Base-by-base conservation (phyloP, 768 basidiomycete genomes). In the Dentipellis sp. region DNA sequence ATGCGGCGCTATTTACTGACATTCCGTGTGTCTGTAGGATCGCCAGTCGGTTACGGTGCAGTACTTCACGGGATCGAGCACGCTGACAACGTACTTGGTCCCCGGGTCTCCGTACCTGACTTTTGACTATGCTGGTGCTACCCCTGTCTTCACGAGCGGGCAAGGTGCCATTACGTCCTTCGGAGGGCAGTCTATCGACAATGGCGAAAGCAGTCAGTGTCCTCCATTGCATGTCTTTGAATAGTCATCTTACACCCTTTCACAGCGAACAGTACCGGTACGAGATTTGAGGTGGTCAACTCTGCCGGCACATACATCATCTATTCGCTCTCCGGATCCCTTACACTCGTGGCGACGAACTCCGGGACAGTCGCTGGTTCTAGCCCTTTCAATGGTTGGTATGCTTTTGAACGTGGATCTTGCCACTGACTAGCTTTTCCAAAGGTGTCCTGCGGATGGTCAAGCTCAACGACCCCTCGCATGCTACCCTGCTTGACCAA, bases 51-150 rank as follows among this genome's bases (percentile, higher is more conserved):
- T 71, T 56, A 71, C 70, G 3, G 56, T 70, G n/a, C 69, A 71
- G 56, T 71, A 70, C 56, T 68, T 71, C 48, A 64, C 67, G 16
- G 60, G 65, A 1, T 56, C 65, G n/a, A 68, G 66, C 49, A 67
- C 67, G 19, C 60, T 70, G 50, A 71, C 68, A 1, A 68, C 65
- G 46, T 68, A 67, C 51, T 56, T 69, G 47, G 66, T 69, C 0
- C 70, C 70, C 4, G 70, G 70, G 9, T 68, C 69, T 1, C 69
- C 69, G 4, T 71, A 70, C 42, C 64, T 71, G 38, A 69, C 69
- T 16, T 68, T 71, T 36, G 62, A 64, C 10, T 71, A 63, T 57
- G 62, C 66, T 5, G 59, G 62, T 6, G 67, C 70, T 4, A 71
- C 67, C 1, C 69, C 69, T 22, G 57, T 62, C 21, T 58, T 71